These are phyloP conservation scores for Boletus reticuloceps DNA, from an alignment of 768 basidiomycete genomes.

Conservation along the genomic window DNA sequence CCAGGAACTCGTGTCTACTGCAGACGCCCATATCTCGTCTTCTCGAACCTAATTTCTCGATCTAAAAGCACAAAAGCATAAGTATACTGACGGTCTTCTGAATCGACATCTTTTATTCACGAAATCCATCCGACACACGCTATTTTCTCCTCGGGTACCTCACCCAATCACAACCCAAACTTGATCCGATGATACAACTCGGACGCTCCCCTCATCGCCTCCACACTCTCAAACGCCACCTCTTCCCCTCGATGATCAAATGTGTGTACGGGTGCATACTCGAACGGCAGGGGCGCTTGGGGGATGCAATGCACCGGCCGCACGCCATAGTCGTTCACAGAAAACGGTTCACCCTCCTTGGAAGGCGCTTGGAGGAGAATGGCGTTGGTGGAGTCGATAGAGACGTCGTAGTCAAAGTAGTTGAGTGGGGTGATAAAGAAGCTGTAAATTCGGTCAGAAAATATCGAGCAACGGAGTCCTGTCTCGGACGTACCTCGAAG, in stretches of 20 bases:
- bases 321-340: constrained; percentile 54
- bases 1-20: no score
- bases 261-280: constrained; percentile 34
- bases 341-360: constrained; percentile 37
- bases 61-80: no score
- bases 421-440: constrained; percentile 62
- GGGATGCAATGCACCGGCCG: constrained; percentile 40
- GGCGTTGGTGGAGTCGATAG: constrained; percentile 55
- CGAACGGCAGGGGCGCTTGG: constrained; percentile 35
- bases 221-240: constrained; percentile 27
- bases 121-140: no score
- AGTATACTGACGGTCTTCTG: no score
- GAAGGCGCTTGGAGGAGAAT: constrained; percentile 44
- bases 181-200: constrained; percentile 42
- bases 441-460: constrained; percentile 24
- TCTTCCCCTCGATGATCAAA: constrained; percentile 36
- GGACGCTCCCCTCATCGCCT: constrained; percentile 39
- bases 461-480: neutral
- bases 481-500: constrained; percentile 42
- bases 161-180: constrained; percentile 20
- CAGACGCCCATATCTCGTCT: no score
- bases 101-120: no score
- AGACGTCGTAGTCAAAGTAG: constrained; percentile 62
- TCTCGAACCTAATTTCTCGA: no score
- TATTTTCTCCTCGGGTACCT: no score